Conservation (phyloP, 2,329 filamentous ascomycete species). For the Corniculantispora saksenae region DNA sequence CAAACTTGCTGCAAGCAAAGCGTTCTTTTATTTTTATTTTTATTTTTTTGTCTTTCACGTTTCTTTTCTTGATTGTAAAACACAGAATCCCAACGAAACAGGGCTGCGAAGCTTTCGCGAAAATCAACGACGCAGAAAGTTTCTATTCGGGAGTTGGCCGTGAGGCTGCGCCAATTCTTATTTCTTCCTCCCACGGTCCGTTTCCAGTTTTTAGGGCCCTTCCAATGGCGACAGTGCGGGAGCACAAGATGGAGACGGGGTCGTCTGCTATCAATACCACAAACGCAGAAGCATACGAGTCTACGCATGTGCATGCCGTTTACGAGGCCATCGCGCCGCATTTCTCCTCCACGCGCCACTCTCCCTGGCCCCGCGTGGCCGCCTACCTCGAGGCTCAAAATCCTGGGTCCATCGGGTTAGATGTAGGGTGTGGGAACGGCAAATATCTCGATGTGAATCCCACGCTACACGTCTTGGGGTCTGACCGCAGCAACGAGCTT, state of each 20-base stretch:
- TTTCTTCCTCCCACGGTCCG: not conserved
- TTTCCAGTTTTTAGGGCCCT: not conserved
- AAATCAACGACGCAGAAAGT: not conserved
- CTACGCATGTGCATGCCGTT: conserved; percentile 83
- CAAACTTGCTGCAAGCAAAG: not conserved
- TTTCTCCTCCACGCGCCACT: conserved; percentile 77
- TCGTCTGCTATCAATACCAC: not conserved
- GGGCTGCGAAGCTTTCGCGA: not conserved
- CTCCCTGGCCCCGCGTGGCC: conserved; percentile 91
- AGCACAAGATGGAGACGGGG: not conserved
- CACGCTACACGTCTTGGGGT: conserved; percentile 76
- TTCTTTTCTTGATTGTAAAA: not conserved
- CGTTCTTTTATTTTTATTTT: not conserved
- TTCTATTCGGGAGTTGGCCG: not conserved
- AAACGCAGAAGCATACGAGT: conserved; percentile 68
- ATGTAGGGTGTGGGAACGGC: conserved; percentile 95
- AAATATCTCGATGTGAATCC: conserved; percentile 87
- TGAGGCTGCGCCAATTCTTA: not conserved
- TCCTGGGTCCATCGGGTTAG: conserved; percentile 77
- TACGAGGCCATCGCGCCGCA: conserved; percentile 86
- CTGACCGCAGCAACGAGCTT: conserved; percentile 71
- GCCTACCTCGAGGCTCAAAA: conserved; percentile 68
- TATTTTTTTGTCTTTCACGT: not conserved
- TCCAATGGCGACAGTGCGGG: not conserved
- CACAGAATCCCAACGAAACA: not conserved